phyloP scores from a whole-genome alignment of 148 eudicot species.

The Fallopia convolvulus region DNA sequence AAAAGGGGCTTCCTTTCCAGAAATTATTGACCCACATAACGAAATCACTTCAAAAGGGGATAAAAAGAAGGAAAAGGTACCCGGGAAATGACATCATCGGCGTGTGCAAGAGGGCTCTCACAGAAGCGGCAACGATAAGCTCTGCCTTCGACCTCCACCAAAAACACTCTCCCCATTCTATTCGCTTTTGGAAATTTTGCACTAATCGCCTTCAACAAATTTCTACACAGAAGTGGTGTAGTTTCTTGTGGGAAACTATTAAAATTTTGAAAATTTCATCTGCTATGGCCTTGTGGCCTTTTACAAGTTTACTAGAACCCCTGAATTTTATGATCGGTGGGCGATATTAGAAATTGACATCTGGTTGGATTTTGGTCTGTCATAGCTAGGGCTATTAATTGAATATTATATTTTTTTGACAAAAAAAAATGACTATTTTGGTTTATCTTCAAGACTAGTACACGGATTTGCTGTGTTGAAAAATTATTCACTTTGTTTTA shows the following conservation, averaged over 20 bases:
- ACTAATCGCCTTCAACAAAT: background rate
- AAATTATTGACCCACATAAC: background rate
- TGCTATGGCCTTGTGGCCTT: background rate
- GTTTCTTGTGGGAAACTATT: background rate
- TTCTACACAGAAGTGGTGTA: background rate
- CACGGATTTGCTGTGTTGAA: no score
- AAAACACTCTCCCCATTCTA: constrained; percentile 42
- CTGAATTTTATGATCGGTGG: background rate
- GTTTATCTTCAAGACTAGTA: no score
- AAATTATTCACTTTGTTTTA: no score
- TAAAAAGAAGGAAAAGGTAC: constrained; percentile 14
- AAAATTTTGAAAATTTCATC: background rate
- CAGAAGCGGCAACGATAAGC: constrained; percentile 41
- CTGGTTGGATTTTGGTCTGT: background rate
- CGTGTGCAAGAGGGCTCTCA: constrained; percentile 31
- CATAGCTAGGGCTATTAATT: no score
- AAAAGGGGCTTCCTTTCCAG: background rate
- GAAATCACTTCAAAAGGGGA: background rate
- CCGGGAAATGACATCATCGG: constrained; percentile 35
- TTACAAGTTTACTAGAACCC: background rate
- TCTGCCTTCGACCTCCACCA: constrained; percentile 41
- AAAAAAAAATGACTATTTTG: no score
- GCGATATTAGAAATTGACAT: background rate
- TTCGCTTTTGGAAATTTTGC: background rate
- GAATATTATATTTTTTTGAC: no score